Evolutionary conservation across 345 rosid genomes (phyloP), one percentile per base, ranked within the genome.

Genomic region (Physaria fendleri): DNA sequence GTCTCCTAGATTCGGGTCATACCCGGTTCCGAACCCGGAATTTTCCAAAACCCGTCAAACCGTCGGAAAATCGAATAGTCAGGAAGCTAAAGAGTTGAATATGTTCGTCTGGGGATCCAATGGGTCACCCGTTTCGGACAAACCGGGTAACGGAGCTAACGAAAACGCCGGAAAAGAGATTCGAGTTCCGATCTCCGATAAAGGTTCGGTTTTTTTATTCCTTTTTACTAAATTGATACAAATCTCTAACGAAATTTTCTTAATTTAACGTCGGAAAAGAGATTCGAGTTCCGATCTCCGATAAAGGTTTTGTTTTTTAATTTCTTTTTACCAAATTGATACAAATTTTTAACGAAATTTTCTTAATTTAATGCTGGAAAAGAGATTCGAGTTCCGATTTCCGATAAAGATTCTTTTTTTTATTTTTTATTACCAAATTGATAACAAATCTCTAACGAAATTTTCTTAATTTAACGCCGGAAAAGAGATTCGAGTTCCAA

Each of bases 31-130:
- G 6, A 85, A 79, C 42, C 87, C 91, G 0, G 94, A 90, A 34
- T 81, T 87, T 64, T 75, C 66, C 72, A 83, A 23, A 29, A 63
- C 18, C 13, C 78, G 82, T 52, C 57, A 68, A 35, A 46, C 51
- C 33, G 68, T 62, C 15, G 66, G 72, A 16, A 71, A 17, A 5
- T 82, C 82, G 41, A 72, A 72, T n/a, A 81, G 72, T 46, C 80
- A 85, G 46, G 94, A 77, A 45, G 88, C 84, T 4, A 88, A 84
- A 76, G 98, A 92, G 75, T 71, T 88, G 34, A 93, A 88, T 44
- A 92, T 82, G 96, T 88, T 82, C 34, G 88, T 86, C 0, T 88
- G 96, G 98, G 90, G 96, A 62, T 92, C 98, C 1, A 88, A 84
- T 35, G 96, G 95, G 45, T 92, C 98, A 11, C 98, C 96, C 8